Conservation (phyloP, 148 eudicot genomes). For the Rhododendron ferrugineum region DNA sequence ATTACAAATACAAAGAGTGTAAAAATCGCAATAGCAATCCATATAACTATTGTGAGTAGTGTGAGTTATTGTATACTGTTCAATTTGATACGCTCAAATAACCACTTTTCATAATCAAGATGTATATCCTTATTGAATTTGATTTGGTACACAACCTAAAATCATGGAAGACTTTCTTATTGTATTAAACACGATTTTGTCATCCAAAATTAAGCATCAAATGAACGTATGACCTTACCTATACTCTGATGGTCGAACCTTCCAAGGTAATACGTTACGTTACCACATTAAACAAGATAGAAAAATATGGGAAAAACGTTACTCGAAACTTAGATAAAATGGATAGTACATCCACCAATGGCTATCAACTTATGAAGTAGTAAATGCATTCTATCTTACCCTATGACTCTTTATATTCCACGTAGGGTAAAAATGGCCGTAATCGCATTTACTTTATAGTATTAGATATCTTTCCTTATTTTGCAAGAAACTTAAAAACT, state of each 20-base stretch:
- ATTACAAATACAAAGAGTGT: neutral
- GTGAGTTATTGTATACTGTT: neutral
- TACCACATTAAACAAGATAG: neutral
- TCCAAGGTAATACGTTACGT: neutral
- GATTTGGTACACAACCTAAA: neutral
- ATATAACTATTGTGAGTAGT: neutral
- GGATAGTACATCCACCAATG: neutral
- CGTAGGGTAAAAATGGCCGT: neutral
- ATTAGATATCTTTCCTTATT: neutral
- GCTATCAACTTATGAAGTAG: neutral
- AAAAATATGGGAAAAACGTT: neutral
- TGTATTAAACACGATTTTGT: neutral
- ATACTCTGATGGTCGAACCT: neutral
- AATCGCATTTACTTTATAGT: neutral
- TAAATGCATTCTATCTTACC: neutral
- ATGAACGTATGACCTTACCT: neutral
- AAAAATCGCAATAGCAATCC: neutral
- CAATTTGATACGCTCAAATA: neutral
- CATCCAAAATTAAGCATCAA: neutral
- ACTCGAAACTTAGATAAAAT: neutral
- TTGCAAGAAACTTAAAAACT: neutral
- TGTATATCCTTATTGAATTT: neutral
- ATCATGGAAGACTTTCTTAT: neutral
- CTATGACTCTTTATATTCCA: neutral
- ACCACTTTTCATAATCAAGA: neutral